A percentile compares a stretch with the other conserved stretches of the same genome.
Evolutionary conservation across 441 rosid genomes (phyloP).

Genomic region (Gossypium aridum): DNA sequence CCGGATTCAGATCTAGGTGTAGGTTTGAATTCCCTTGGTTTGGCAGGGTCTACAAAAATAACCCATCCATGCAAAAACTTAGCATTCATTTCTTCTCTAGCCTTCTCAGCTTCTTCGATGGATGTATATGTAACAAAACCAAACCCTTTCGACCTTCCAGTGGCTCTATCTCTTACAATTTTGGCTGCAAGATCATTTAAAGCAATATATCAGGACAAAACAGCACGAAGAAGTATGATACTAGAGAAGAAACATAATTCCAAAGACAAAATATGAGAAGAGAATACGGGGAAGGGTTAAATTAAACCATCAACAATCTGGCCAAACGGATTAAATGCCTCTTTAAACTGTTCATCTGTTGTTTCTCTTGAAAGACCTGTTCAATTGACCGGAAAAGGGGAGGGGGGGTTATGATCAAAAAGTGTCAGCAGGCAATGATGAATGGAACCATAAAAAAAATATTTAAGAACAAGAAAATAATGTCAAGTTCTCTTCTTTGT

Average conservation of each 20-base stretch:
- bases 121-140: conserved; percentile 39
- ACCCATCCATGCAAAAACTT: conserved; percentile 93
- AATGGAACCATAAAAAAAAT: neutral
- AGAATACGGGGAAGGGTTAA: neutral
- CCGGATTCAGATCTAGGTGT: conserved; percentile 30
- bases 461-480: neutral
- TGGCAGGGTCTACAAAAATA: conserved; percentile 91
- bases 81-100: conserved; percentile 79
- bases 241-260: neutral
- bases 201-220: neutral
- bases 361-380: conserved; percentile 75
- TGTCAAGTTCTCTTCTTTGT: neutral
- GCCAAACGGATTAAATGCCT: conserved; percentile 76
- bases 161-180: conserved; percentile 52
- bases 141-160: conserved; percentile 80
- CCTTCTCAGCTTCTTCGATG: conserved; percentile 82
- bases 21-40: conserved; percentile 54
- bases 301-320: conserved; percentile 58
- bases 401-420: neutral
- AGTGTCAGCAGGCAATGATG: neutral
- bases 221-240: neutral
- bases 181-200: conserved; percentile 42
- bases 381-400: conserved; percentile 11
- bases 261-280: neutral
- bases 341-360: conserved; percentile 65